Base-by-base conservation (phyloP, 306 rosid species). In the Mimosa pudica region DNA sequence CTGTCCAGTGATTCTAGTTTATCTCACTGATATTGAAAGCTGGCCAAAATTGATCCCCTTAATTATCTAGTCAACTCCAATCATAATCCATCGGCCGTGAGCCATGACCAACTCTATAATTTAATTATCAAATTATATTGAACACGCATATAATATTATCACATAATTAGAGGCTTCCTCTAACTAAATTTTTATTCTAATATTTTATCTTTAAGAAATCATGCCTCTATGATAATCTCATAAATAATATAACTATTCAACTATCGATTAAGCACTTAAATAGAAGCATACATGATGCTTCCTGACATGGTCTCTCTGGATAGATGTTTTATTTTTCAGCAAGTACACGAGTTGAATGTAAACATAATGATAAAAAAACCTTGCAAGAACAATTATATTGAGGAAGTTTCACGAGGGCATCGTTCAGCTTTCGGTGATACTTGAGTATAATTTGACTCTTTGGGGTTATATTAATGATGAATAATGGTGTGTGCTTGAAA, bases 351-450 rank as follows among this genome's bases (percentile, higher is more conserved):
- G 7, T 32, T 62, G 9, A 42, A 36, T 35, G 13, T 17, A 41
- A 17, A 67, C 24, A 67, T n/a, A 41, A 67, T 36, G 13, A 17
- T 17, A n/a, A 14, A 5, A 11, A 62, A 33, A 6, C n/a, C 17
- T 68, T 2, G 12, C 42, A 68, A 68, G 4, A 9, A 60, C 30
- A 68, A 68, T 55, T 57, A 57, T n/a, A 18, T 1, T 9, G 35
- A 68, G 51, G 51, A 18, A 68, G 73, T 44, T 24, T 6, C 52
- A n/a, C 9, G 30, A 44, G 52, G 52, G 51, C 17, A 68, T 68
- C 73, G 71, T 66, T 49, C 83, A 68, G 64, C 92, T 87, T 88
- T 90, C 94, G 92, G 89, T 87, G 89, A 84, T 66, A 85, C 87
- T 88, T 88, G 70, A 88, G 74, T 87, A 66, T 74, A 70, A 10